A percentile compares a stretch with the other conserved stretches of the same genome.
These are phyloP conservation scores for Colletotrichum sp. DNA, from an alignment of 2,329 filamentous ascomycete species.

Conservation along the genomic window DNA sequence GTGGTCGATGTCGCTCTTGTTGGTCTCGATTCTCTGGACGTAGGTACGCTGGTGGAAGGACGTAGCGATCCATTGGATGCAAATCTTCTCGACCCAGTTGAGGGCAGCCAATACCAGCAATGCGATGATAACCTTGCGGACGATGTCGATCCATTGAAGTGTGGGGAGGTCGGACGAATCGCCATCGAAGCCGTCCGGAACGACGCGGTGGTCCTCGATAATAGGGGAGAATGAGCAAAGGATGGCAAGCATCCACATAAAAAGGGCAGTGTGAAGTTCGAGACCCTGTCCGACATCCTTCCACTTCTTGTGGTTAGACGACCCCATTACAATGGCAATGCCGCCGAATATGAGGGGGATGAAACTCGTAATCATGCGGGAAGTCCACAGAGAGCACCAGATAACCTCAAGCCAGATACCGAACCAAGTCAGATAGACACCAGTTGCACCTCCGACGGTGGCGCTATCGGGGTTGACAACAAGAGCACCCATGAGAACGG, in stretches of 20 bases:
- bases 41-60: constrained; percentile 93
- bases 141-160: constrained; percentile 72
- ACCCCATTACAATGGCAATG: constrained; percentile 74
- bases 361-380: constrained; percentile 57
- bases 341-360: constrained; percentile 52
- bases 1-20: constrained; percentile 83
- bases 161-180: constrained; percentile 43
- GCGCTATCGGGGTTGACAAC: constrained; percentile 41
- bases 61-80: constrained; percentile 93
- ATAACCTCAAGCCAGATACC: constrained; percentile 94
- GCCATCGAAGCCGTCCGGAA: constrained; percentile 40
- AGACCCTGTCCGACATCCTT: constrained; percentile 84
- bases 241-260: constrained; percentile 90
- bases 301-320: constrained; percentile 93
- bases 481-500: constrained; percentile 48
- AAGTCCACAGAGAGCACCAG: constrained; percentile 90
- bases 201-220: constrained; percentile 65
- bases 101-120: constrained; percentile 81
- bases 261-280: constrained; percentile 83
- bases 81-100: constrained; percentile 90
- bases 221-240: constrained; percentile 87
- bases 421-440: constrained; percentile 86
- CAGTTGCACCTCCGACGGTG: constrained; percentile 69
- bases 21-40: constrained; percentile 86
- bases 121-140: constrained; percentile 86